phyloP scores from a whole-genome alignment of 2,329 filamentous ascomycete genomes.

The Penicillium sp. region DNA sequence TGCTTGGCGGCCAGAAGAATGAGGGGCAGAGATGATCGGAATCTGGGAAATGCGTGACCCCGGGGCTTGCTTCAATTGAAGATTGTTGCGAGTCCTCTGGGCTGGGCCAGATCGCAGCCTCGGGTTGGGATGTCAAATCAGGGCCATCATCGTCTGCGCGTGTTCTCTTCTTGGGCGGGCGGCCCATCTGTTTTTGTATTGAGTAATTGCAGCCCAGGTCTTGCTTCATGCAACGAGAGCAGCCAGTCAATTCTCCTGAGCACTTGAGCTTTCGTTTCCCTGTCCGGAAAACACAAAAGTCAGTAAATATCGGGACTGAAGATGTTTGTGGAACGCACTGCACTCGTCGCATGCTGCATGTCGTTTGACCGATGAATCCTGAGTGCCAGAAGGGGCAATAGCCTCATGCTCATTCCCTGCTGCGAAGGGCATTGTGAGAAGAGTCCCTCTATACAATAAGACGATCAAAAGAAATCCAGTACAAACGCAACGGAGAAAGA shows the following conservation, averaged over 20 bases:
- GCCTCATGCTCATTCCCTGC: background rate
- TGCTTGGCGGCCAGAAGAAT: slow-evolving; percentile 15
- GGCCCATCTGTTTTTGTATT: slow-evolving; percentile 51
- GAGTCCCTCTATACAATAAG: slow-evolving; percentile 4
- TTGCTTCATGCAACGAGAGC: slow-evolving; percentile 46
- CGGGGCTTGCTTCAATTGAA: slow-evolving; percentile 16
- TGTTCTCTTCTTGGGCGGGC: slow-evolving; percentile 46
- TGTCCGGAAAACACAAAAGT: slow-evolving; percentile 21
- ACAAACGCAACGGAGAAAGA: background rate
- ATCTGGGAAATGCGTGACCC: slow-evolving; percentile 22
- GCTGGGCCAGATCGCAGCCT: slow-evolving; percentile 25
- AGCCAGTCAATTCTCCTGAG: slow-evolving; percentile 47
- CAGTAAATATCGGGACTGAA: slow-evolving; percentile 12
- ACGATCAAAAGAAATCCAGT: background rate
- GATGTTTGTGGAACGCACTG: slow-evolving; percentile 36
- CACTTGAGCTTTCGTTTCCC: slow-evolving; percentile 52
- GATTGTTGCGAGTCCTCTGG: slow-evolving; percentile 22
- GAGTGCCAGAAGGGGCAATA: background rate
- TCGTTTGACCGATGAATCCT: slow-evolving; percentile 34
- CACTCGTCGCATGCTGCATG: slow-evolving; percentile 53
- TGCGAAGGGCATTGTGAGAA: slow-evolving; percentile 9
- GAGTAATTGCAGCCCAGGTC: slow-evolving; percentile 48
- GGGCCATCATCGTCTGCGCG: slow-evolving; percentile 30
- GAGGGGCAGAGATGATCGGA: slow-evolving; percentile 31
- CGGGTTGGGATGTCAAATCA: slow-evolving; percentile 14